These are phyloP conservation scores for Metschnikowia hibisci DNA, from an alignment of 805 yeast genomes.

Conservation along the genomic window DNA sequence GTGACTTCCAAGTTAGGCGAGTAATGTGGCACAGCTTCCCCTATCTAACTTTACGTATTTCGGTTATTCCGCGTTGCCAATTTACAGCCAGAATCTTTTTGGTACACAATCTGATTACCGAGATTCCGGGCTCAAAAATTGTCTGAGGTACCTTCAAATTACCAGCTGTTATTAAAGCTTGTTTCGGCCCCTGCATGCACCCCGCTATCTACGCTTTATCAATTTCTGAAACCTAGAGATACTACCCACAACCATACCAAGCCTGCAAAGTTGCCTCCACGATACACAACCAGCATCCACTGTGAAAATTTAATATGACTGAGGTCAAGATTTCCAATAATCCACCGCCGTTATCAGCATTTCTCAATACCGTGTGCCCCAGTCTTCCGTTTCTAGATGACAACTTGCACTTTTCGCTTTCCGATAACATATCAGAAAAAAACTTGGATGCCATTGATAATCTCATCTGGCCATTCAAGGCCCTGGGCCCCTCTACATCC, in stretches of 20 bases:
- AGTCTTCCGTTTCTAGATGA: conserved; percentile 30
- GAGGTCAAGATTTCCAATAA: conserved; percentile 10
- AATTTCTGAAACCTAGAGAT: not conserved
- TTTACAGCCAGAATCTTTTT: too few species aligned
- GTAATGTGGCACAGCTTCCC: not conserved
- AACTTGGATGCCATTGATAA: conserved; percentile 10
- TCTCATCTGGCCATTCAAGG: conserved; percentile 27
- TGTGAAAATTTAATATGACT: conserved; percentile 3
- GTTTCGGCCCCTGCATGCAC: not conserved
- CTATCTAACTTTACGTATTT: too few species aligned
- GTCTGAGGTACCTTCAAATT: too few species aligned
- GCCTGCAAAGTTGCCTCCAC: not conserved
- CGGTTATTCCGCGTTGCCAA: too few species aligned
- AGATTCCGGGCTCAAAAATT: too few species aligned
- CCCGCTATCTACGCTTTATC: not conserved
- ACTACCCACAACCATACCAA: not conserved
- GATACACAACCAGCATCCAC: not conserved
- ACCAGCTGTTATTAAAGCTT: too few species aligned
- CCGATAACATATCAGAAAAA: conserved; percentile 10
- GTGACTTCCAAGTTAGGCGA: not conserved
- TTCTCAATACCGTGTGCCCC: conserved; percentile 36
- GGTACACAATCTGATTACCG: too few species aligned
- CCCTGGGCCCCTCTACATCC: conserved; percentile 14
- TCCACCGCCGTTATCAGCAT: conserved; percentile 28
- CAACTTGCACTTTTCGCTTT: conserved; percentile 31